These are phyloP conservation scores for Triticum urartu DNA, from an alignment of 176 grass and related monocot species.

Conservation along the genomic window DNA sequence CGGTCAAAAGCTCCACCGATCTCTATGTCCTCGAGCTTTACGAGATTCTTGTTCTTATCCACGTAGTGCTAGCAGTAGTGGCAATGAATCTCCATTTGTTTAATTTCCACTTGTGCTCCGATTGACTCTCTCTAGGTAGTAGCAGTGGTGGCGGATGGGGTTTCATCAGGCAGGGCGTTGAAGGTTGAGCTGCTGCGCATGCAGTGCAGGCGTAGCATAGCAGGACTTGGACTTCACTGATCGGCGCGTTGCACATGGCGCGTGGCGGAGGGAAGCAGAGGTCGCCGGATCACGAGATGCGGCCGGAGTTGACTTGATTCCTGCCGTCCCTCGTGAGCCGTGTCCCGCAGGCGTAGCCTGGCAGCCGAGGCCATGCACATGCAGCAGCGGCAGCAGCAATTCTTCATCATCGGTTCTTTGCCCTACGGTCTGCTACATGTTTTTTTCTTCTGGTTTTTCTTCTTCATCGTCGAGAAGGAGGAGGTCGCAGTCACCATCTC, in stretches of 20 bases:
- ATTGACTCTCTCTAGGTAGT: not conserved
- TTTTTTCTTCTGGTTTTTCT: no score
- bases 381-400: no score
- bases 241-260: not conserved
- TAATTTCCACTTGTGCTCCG: not conserved
- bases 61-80: not conserved
- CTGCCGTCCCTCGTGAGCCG: not conserved
- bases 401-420: not conserved
- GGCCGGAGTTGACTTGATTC: slow-evolving; percentile 10
- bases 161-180: no score
- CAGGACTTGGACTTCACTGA: not conserved
- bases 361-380: no score
- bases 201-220: not conserved
- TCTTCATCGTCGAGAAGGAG: not conserved
- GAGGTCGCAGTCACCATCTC: not conserved
- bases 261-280: not conserved
- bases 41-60: slow-evolving; percentile 6
- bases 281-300: not conserved
- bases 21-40: not conserved
- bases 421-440: no score
- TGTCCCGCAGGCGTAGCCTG: not conserved
- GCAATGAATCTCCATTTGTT: not conserved
- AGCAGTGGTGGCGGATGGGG: not conserved
- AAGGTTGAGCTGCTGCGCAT: not conserved
- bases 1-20: slow-evolving; percentile 7